phyloP scores from a whole-genome alignment of 805 yeast species.

The Jamesozyma spencerorum region DNA sequence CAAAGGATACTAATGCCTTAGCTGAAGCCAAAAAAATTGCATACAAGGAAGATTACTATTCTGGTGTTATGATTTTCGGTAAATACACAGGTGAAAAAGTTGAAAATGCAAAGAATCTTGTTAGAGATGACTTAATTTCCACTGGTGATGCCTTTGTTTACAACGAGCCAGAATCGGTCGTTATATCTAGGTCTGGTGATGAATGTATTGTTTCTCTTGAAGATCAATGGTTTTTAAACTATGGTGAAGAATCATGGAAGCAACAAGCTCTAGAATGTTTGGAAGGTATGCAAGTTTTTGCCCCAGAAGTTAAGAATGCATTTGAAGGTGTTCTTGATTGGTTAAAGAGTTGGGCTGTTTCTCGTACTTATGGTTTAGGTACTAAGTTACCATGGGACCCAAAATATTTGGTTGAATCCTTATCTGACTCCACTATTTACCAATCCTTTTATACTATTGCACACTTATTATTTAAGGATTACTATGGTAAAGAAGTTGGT shows the following conservation, averaged over 20 bases:
- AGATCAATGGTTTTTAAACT: conserved; percentile 97
- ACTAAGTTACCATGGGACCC: conserved; percentile 95
- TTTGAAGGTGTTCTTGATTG: conserved; percentile 91
- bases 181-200: conserved; percentile 92
- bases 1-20: conserved; percentile 79
- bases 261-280: conserved; percentile 71
- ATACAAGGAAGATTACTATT: conserved; percentile 93
- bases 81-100: conserved; percentile 82
- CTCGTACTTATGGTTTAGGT: conserved; percentile 94
- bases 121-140: conserved; percentile 70
- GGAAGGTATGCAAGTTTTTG: conserved; percentile 63
- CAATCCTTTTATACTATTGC: conserved; percentile 90
- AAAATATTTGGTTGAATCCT: conserved; percentile 82
- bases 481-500: conserved; percentile 70
- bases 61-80: conserved; percentile 75
- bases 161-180: conserved; percentile 87
- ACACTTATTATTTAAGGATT: conserved; percentile 78
- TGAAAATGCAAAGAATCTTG: conserved; percentile 82
- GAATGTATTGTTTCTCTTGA: conserved; percentile 93
- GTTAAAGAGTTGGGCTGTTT: conserved; percentile 97
- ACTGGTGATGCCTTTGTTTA: conserved; percentile 77
- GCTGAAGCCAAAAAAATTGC: conserved; percentile 91
- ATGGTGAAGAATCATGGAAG: conserved; percentile 92
- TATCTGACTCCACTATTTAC: conserved; percentile 92
- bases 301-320: conserved; percentile 78